Percentiles rank a stretch among this genome's conserved stretches.
Evolutionary conservation across 2,329 filamentous ascomycete species (phyloP).

Genomic region (Cladosporium sphaerospermum): DNA sequence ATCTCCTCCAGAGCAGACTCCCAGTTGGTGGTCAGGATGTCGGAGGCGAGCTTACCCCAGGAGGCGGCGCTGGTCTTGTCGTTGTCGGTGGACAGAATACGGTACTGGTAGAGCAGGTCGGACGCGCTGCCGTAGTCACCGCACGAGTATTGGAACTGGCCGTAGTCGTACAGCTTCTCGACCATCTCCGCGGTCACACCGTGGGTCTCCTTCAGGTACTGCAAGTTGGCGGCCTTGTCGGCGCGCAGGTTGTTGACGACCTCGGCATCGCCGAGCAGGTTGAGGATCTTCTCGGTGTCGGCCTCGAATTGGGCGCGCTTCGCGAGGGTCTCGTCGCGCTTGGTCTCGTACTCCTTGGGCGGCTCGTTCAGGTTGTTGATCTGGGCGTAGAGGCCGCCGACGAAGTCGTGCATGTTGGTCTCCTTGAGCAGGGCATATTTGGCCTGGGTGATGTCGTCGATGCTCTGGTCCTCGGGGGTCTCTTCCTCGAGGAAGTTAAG

Average conservation of each 20-base stretch:
- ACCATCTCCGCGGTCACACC: constrained; percentile 94
- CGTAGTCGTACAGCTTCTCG: constrained; percentile 89
- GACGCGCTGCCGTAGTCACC: constrained; percentile 86
- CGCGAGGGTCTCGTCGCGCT: constrained; percentile 81
- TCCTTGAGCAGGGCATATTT: constrained; percentile 93
- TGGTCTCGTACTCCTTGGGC: constrained; percentile 79
- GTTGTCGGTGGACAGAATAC: constrained; percentile 95
- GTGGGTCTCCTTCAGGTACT: constrained; percentile 94
- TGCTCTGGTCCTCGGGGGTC: constrained; percentile 70
- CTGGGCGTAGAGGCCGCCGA: constrained; percentile 84
- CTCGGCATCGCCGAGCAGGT: constrained; percentile 78
- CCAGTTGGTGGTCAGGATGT: constrained; percentile 94
- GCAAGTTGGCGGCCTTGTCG: constrained; percentile 98
- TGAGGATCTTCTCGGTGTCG: constrained; percentile 81
- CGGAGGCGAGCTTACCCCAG: constrained; percentile 95
- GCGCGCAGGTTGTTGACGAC: constrained; percentile 86
- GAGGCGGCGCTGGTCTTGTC: constrained; percentile 94
- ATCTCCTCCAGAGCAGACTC: constrained; percentile 87
- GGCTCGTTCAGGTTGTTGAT: constrained; percentile 72
- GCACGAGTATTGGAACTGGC: constrained; percentile 96
- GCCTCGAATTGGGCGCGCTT: constrained; percentile 78
- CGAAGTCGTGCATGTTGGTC: constrained; percentile 99
- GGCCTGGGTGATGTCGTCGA: constrained; percentile 68
- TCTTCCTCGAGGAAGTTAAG: constrained; percentile 84
- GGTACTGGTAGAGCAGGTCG: constrained; percentile 94